phyloP scores from a whole-genome alignment of 768 basidiomycete species.

The Pulveroboletus ravenelii region DNA sequence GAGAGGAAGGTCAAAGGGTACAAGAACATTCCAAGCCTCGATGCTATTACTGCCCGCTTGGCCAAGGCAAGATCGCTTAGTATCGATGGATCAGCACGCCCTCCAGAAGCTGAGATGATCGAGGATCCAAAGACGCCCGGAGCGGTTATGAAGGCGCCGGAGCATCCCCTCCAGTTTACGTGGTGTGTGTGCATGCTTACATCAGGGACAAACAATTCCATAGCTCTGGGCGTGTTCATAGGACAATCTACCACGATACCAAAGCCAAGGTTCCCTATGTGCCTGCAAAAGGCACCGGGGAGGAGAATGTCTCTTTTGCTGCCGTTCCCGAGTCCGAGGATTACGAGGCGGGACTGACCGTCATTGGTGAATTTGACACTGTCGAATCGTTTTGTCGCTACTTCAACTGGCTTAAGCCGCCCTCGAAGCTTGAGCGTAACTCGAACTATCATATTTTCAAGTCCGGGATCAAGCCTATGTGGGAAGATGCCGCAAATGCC shows the following conservation, averaged over 20 bases:
- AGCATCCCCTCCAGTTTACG: conserved; percentile 79
- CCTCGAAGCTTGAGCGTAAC: conserved; percentile 82
- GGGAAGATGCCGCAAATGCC: conserved; percentile 92
- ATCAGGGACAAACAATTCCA: neutral
- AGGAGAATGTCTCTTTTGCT: conserved; percentile 30
- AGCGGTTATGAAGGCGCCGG: conserved; percentile 58
- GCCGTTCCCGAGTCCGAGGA: conserved; percentile 60
- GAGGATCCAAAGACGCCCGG: conserved; percentile 84
- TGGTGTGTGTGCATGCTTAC: conserved; percentile 48
- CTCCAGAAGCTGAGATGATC: conserved; percentile 73
- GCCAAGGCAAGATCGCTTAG: conserved; percentile 64
- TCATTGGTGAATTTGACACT: conserved; percentile 86
- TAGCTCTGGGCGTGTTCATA: conserved; percentile 25
- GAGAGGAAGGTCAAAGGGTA: conserved; percentile 56
- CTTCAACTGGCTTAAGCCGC: conserved; percentile 92
- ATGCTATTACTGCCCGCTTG: conserved; percentile 77
- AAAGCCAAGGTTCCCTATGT: conserved; percentile 59
- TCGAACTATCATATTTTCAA: conserved; percentile 97
- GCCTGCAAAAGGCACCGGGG: conserved; percentile 9
- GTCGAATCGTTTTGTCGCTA: conserved; percentile 89
- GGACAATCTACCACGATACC: conserved; percentile 89
- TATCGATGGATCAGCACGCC: conserved; percentile 56
- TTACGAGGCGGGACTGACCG: conserved; percentile 82
- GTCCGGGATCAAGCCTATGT: conserved; percentile 92
- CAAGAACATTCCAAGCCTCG: conserved; percentile 84